Evolutionary conservation across 2,329 filamentous ascomycete species (phyloP), one percentile per base, ranked within the genome.

Genomic region (Fusarium zealandicum): DNA sequence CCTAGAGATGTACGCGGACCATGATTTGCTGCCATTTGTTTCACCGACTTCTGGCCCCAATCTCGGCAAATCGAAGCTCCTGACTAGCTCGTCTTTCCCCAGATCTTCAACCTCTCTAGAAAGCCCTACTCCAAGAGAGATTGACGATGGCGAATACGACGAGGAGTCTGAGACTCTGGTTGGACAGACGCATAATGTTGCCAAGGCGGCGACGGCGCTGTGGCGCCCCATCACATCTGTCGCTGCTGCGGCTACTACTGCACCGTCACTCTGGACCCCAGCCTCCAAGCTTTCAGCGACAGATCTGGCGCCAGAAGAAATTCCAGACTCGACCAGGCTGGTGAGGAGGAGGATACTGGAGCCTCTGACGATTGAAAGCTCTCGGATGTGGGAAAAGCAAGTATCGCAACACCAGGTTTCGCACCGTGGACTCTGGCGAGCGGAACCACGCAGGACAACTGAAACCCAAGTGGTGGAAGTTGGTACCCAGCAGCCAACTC

Each of bases 61-160:
- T 27, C 27, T 16, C 7, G 31, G 31, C 13, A 33, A 33, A 9
- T 14, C 41, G 35, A 62, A 52, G 45, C 37, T 51, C 36, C n/a
- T 40, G 37, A 35, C 41, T 46, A 51, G 46, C 30, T 62, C 59
- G 22, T 31, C 36, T 28, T 61, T 54, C 60, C 51, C 59, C 59
- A 47, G 59, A 42, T 63, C 52, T 39, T 48, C 42, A 18, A 31
- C 43, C 18, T 48, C 48, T 10, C 42, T 61, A 33, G 57, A 33
- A 36, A 63, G 43, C 22, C 59, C 81, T 27, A 85, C 82, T 39
- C 82, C 82, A 42, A 79, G 81, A 7, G 81, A 84, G 46, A 82
- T 78, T 13, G 76, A 82, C 50, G 73, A 77, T 44, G 77, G 61
- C 56, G 72, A 72, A 28, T 73, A 76, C 55, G 69, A 68, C 14